Conservation (phyloP, 768 basidiomycete genomes). For the Obba rivulosa region DNA sequence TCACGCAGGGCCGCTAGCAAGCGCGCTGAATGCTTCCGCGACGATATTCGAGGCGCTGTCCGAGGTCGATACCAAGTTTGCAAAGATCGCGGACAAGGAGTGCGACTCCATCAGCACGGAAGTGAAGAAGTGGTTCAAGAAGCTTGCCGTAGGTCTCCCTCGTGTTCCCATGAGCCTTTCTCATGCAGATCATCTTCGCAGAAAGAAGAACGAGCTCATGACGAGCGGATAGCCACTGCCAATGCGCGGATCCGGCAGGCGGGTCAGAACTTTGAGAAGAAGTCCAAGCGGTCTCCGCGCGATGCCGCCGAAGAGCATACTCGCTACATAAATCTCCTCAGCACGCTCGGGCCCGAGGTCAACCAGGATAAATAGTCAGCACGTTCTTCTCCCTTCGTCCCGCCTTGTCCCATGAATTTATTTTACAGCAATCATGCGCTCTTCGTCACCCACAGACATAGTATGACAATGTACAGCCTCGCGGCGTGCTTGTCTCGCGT, state of each 20-base stretch:
- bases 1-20: constrained; percentile 39
- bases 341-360: constrained; percentile 68
- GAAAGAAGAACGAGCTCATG: constrained; percentile 80
- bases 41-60: constrained; percentile 63
- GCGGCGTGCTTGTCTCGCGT: constrained; percentile 63
- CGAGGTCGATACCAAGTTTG: constrained; percentile 71
- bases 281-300: constrained; percentile 63
- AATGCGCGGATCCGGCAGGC: constrained; percentile 78
- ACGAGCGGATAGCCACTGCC: constrained; percentile 59
- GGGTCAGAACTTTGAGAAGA: constrained; percentile 74
- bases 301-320: constrained; percentile 73
- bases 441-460: constrained; percentile 57
- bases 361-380: constrained; percentile 77
- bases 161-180: neutral
- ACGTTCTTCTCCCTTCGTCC: neutral
- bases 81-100: constrained; percentile 70
- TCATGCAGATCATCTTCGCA: constrained; percentile 20
- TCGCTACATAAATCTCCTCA: constrained; percentile 71
- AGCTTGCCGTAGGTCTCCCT: constrained; percentile 53
- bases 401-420: neutral
- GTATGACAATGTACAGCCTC: constrained; percentile 49
- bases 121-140: constrained; percentile 86
- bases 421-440: constrained; percentile 57
- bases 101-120: constrained; percentile 59
- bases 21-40: constrained; percentile 61